Evolutionary conservation across 108 stramenopile species (phyloP).

Genomic region (Aurantiochytrium sp.): DNA sequence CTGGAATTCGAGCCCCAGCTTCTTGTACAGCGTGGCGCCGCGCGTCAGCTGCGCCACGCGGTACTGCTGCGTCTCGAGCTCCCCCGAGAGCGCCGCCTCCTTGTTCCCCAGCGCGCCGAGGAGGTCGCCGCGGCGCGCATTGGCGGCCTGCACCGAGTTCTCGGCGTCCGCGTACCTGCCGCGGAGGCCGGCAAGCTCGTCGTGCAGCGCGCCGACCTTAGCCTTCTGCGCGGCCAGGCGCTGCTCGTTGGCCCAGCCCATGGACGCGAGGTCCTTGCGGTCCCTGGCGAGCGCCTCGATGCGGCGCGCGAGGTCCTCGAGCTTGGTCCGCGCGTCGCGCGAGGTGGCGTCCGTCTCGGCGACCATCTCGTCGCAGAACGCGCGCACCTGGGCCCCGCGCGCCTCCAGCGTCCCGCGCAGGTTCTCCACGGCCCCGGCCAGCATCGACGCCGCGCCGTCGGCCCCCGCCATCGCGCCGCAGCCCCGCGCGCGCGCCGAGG

Average conservation of each 20-base stretch:
- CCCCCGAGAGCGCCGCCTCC: not conserved
- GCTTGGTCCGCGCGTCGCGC: not conserved
- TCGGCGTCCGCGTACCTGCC: not conserved
- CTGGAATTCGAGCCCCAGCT: slow-evolving; percentile 23
- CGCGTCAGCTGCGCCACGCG: not conserved
- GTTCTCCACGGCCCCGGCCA: not conserved
- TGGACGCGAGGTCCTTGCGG: not conserved
- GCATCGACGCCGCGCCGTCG: not conserved
- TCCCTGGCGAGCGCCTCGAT: not conserved
- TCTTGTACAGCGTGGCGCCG: slow-evolving; percentile 22
- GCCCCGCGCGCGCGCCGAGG: too few relatives aligned
- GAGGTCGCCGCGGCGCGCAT: not conserved
- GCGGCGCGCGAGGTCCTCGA: not conserved
- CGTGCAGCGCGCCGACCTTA: not conserved
- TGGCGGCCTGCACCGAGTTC: not conserved
- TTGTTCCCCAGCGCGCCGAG: not conserved
- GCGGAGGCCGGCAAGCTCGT: not conserved
- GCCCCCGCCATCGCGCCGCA: not conserved
- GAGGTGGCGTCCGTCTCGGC: not conserved
- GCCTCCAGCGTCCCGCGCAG: not conserved
- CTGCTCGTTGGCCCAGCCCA: not conserved
- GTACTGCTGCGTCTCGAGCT: not conserved
- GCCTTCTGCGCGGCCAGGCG: not conserved
- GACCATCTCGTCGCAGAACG: not conserved
- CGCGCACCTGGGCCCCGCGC: not conserved